phyloP scores from a whole-genome alignment of 495 filamentous ascomycete species.

The Umbilicaria muhlenbergii region DNA sequence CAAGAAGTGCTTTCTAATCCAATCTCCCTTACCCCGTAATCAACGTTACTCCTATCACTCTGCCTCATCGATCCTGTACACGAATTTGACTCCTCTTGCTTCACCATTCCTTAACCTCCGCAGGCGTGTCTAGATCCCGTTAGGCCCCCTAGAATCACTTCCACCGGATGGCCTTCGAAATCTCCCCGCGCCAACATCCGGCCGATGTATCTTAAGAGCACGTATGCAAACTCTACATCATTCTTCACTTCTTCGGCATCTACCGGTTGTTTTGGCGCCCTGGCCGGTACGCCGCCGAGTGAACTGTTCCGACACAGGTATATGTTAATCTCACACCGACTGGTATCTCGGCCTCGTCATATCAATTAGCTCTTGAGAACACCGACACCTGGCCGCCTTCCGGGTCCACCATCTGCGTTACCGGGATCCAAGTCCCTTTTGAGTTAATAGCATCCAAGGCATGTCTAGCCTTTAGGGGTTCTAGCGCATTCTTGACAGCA shows the following conservation, averaged over 20 bases:
- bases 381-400: conserved; percentile 2
- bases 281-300: neutral
- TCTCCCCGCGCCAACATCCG: conserved; percentile 17
- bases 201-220: conserved; percentile 19
- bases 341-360: neutral
- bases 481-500: conserved; percentile 18
- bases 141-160: conserved; percentile 20
- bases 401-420: conserved; percentile 12
- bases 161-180: conserved; percentile 20
- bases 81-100: conserved; percentile 22
- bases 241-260: conserved; percentile 6
- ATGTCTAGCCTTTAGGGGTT: conserved; percentile 15
- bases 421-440: conserved; percentile 10
- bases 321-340: conserved; percentile 3
- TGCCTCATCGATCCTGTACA: conserved; percentile 18
- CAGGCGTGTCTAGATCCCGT: conserved; percentile 18
- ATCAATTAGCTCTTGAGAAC: neutral
- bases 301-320: neutral
- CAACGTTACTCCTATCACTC: neutral
- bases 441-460: conserved; percentile 19
- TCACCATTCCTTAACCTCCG: conserved; percentile 18
- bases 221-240: conserved; percentile 21
- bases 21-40: no score
- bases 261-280: neutral
- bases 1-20: no score